Evolutionary conservation across 2,329 filamentous ascomycete species (phyloP), one percentile per base, ranked within the genome.

Genomic region (Thielaviopsis populi): DNA sequence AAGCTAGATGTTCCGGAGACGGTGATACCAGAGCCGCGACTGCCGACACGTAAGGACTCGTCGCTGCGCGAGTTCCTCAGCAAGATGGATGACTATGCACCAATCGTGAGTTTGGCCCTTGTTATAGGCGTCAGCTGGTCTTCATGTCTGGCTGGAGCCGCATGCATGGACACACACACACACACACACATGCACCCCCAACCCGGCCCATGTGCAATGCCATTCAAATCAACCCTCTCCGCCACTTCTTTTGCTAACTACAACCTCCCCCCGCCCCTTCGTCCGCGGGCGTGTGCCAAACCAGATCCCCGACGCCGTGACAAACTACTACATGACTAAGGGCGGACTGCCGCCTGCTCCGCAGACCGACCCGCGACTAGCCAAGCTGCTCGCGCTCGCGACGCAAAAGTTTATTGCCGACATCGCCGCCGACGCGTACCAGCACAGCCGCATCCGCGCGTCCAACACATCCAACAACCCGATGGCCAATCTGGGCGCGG

Each of bases 331-430:
- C 77, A 88, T 99, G 77, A 95, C 92, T 43, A 88, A 95, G 69
- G 91, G 92, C 68, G 94, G 94, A 62, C 88, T 99, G 3, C 91
- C 94, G 41, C 92, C 92, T 1, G 91, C 92, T 48, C 91, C 90
- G 0, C 87, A 94, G 70, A 95, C 91, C 62, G 90, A 96, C 70
- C 87, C 87, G 22, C 89, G 91, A 65, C 87, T 99, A 33, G 90
- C 92, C 24, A 90, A 92, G 59, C 87, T 99, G 2, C 87, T 99
- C 53, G 92, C 94, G 1, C 87, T 99, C 8, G 94, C 94, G n/a
- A 96, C 94, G 0, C 94, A 99, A 73, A 99, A 99, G 73, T 99
- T 99, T 79, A 89, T 99, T 70, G 91, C 94, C 66, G 94, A 99
- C 74, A 90, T 99, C 68, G 94, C 94, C 1, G 91, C 94, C 65